These are phyloP conservation scores for Globisporangium emineosum DNA, from an alignment of 352 stramenopile genomes.

Conservation along the genomic window DNA sequence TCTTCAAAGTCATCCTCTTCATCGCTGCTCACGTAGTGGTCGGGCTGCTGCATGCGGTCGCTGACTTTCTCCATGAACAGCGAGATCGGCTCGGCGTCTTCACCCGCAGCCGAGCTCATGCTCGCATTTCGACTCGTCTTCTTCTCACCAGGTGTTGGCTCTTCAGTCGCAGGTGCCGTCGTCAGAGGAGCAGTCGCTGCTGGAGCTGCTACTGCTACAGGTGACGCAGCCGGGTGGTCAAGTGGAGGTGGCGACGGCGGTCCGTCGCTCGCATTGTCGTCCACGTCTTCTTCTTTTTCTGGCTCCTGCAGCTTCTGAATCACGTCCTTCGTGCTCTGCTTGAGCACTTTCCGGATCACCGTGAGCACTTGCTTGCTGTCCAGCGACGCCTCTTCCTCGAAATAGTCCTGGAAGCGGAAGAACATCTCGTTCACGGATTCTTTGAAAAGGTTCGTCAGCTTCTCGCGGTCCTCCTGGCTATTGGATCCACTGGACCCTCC, in stretches of 20 bases:
- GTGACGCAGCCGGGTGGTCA: conserved; percentile 11
- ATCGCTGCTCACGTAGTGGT: conserved; percentile 15
- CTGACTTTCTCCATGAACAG: conserved; percentile 14
- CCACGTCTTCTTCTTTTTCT: conserved; percentile 26
- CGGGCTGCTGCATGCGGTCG: conserved; percentile 1
- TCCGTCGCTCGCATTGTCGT: conserved; percentile 35
- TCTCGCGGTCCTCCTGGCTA: conserved; percentile 28
- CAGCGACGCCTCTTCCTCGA: conserved; percentile 59
- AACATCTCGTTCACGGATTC: conserved; percentile 81
- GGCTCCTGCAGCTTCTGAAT: conserved; percentile 45
- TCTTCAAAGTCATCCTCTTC: conserved; percentile 32
- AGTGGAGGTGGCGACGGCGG: conserved; percentile 30
- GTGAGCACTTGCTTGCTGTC: conserved; percentile 70
- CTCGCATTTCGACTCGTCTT: not conserved
- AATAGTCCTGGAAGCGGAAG: conserved; percentile 78
- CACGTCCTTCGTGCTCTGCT: conserved; percentile 75
- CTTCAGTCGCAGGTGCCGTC: not conserved
- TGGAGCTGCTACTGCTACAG: conserved; percentile 7
- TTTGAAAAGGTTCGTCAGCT: conserved; percentile 62
- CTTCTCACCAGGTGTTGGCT: not conserved
- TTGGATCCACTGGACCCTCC: conserved; percentile 17
- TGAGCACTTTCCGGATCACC: conserved; percentile 75
- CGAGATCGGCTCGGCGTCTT: conserved; percentile 13
- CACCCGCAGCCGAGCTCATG: conserved; percentile 11
- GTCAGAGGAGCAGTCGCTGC: not conserved